These are phyloP conservation scores for Xylariales sp. DNA, from an alignment of 2,329 filamentous ascomycete genomes.

Conservation along the genomic window DNA sequence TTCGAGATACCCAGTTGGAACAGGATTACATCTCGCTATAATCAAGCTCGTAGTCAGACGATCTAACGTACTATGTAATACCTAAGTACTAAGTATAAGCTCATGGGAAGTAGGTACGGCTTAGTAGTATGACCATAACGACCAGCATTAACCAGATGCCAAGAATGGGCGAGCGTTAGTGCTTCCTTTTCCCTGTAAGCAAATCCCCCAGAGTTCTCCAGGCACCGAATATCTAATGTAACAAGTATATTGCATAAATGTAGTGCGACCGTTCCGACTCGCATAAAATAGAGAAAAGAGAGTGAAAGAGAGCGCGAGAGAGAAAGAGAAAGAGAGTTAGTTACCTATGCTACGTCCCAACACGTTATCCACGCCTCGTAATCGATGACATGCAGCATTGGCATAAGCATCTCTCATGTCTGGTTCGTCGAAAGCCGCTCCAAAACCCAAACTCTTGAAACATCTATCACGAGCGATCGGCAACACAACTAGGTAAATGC, in stretches of 20 bases:
- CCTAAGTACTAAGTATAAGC: background rate
- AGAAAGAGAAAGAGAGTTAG: no score
- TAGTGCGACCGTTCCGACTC: background rate
- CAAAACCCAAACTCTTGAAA: slow-evolving; percentile 23
- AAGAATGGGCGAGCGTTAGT: slow-evolving; percentile 2
- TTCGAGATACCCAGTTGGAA: background rate
- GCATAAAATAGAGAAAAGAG: background rate
- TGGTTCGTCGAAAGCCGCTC: slow-evolving; percentile 1
- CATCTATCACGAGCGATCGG: slow-evolving; percentile 29
- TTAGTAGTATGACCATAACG: slow-evolving; percentile 1
- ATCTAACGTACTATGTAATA: background rate
- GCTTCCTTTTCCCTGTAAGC: slow-evolving; percentile 2
- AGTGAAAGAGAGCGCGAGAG: no score
- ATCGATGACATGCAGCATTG: slow-evolving; percentile 9
- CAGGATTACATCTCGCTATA: slow-evolving; percentile 4
- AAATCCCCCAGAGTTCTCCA: slow-evolving; percentile 1
- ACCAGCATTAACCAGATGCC: slow-evolving; percentile 5
- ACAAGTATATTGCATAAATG: slow-evolving; percentile 7
- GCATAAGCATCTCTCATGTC: slow-evolving; percentile 16
- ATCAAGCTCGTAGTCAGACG: slow-evolving; percentile 1
- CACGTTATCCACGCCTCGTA: background rate
- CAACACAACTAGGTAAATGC: slow-evolving; percentile 17
- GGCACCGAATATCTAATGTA: slow-evolving; percentile 8
- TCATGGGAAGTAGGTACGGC: background rate
- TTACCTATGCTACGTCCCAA: background rate